Percentiles rank a stretch among this genome's conserved stretches.
Evolutionary conservation across 2,329 filamentous ascomycete genomes (phyloP).

Genomic region (Colletotrichum tamarilloi): DNA sequence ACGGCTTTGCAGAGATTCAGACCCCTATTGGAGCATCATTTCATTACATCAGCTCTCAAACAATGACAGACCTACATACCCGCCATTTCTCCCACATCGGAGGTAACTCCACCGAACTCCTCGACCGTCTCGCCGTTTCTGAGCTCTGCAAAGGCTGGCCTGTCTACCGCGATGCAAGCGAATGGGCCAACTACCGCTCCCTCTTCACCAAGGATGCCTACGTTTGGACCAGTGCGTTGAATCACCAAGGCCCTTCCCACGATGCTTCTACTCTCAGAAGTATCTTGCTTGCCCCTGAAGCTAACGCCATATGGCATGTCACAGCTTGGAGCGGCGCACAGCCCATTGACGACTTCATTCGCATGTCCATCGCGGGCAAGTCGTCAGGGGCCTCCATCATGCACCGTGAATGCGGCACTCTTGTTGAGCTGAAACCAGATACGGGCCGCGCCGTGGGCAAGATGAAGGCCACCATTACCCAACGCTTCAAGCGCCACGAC

Average conservation of each 20-base stretch:
- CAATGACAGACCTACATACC: slow-evolving; percentile 32
- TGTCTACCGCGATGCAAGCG: slow-evolving; percentile 63
- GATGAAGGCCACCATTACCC: slow-evolving; percentile 66
- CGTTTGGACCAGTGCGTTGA: slow-evolving; percentile 60
- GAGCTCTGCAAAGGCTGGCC: slow-evolving; percentile 67
- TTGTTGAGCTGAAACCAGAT: slow-evolving; percentile 54
- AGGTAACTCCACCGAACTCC: slow-evolving; percentile 51
- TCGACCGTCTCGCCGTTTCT: slow-evolving; percentile 57
- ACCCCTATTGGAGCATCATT: background rate
- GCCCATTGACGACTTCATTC: slow-evolving; percentile 54
- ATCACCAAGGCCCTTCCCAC: background rate
- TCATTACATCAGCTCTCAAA: no score
- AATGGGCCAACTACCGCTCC: slow-evolving; percentile 63
- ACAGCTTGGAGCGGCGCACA: slow-evolving; percentile 56
- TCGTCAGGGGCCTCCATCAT: slow-evolving; percentile 65
- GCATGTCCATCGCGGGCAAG: slow-evolving; percentile 61
- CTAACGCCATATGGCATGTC: background rate
- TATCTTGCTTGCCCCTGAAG: background rate
- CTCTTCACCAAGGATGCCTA: slow-evolving; percentile 58
- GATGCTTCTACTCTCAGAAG: background rate
- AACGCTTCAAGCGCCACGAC: slow-evolving; percentile 53
- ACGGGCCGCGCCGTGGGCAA: slow-evolving; percentile 59
- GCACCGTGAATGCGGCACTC: slow-evolving; percentile 64
- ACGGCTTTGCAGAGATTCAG: background rate
- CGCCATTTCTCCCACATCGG: slow-evolving; percentile 56